Base-by-base conservation (phyloP, 2,329 filamentous ascomycete genomes). In the Claviceps humidiphila region DNA sequence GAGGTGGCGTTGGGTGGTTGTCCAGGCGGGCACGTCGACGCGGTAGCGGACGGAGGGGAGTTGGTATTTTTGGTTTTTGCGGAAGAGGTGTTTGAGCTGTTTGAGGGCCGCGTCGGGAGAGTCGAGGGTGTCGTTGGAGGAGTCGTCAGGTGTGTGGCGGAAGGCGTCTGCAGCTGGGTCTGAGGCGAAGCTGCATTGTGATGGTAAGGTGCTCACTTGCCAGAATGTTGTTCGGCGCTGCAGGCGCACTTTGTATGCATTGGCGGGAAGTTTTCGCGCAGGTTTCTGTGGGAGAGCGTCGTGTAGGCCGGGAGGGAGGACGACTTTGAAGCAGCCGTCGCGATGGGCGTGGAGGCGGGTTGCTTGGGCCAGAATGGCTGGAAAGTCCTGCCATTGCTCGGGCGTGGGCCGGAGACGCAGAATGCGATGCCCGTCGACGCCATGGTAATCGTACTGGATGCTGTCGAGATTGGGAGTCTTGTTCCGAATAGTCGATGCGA, bases 21-120 rank as follows among this genome's bases (percentile, higher is more conserved):
- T 69, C 67, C 67, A 70, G 8, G 67, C 67, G 5, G 67, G 67
- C 8, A 69, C 65, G 51, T 70, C 67, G 1, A 67, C 66, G 17
- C 67, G 57, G 53, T 70, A 70, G 2, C 67, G 65, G 17, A 69
- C 64, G 42, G 63, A 62, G 22, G 66, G 66, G 54, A 70, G 64
- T 53, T 68, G 65, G 34, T 61, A 63, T 46, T 63, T 63, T 49
- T 64, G 62, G 55, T 61, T 66, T 53, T 66, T 68, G 44, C 58
- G 59, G 49, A 68, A 70, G n/a, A 69, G 58, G 24, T 61, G 63
- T 49, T 63, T 63, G 17, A 70, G 58, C 48, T 62, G 60, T 41
- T 67, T 63, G 50, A 69, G 57, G 13, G 42, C 42, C 5, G 42
- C 11, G 22, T 44, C 14, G 1, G 64, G 64, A 8, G 58, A 56